Base-by-base conservation (phyloP, 345 rosid species). In the Linum tenue region DNA sequence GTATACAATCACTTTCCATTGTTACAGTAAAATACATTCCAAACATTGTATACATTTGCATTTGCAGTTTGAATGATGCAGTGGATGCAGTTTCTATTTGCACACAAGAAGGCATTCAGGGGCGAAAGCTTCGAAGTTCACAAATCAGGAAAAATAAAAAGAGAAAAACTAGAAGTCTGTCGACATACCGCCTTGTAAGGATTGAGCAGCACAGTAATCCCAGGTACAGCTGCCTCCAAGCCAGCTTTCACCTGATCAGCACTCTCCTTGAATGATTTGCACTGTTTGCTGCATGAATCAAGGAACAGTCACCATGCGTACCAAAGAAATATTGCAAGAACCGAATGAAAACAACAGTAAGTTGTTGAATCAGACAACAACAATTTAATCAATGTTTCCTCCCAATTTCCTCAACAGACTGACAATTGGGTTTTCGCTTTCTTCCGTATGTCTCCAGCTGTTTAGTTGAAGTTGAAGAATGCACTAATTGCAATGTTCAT, bases 241-340 rank as follows among this genome's bases (percentile, higher is more conserved):
- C 83, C 83, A 70, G 70, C 73, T 77, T 79, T 86, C 73, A 90
- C 96, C 64, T 77, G 74, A 39, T 70, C 50, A 17, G 97, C 97
- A 75, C 89, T 85, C 37, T 81, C 84, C 91, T 88, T 90, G 81
- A 94, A 94, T 39, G 85, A 73, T 59, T 72, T 84, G 85, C 96
- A 88, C 64, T 88, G 95, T 74, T 80, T 90, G 83, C 99, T 90
- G 67, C 51, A 74, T 8, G 42, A 50, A 67, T 66, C 22, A 38
- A 61, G 62, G 36, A 12, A 43, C 5, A 41, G 44, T 41, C 44
- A 41, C 44, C 44, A 41, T 4, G 9, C 1, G 44, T 4, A 41
- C 44, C 44, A 41, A 8, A 37, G 55, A 57, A 59, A 1, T 5
- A 50, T 22, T 37, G 57, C 57, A 8, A 11, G 36, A 12, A 31